A percentile compares a stretch with the other conserved stretches of the same genome.
phyloP scores from a whole-genome alignment of 805 yeast genomes.

The Cyberlindnera euphorbiiphila region DNA sequence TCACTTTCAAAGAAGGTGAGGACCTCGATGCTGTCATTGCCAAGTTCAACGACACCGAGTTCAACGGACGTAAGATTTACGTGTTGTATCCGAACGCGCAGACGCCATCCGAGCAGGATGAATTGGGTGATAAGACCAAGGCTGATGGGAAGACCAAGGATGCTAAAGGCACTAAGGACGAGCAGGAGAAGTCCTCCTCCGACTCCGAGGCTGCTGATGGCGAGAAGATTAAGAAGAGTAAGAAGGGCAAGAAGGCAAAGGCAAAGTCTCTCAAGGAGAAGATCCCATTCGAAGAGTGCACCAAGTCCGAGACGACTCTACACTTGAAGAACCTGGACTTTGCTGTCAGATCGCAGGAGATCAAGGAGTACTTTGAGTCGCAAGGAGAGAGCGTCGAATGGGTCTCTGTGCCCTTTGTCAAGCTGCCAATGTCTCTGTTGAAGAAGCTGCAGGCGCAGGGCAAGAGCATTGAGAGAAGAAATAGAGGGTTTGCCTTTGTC shows the following conservation, averaged over 20 bases:
- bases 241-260: constrained; percentile 2
- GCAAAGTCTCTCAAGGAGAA: constrained; percentile 26
- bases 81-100: constrained; percentile 50
- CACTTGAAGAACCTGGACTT: constrained; percentile 64
- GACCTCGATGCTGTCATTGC: constrained; percentile 42
- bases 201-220: constrained; percentile 14
- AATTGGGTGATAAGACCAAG: constrained; percentile 8
- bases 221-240: constrained; percentile 11
- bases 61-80: constrained; percentile 45
- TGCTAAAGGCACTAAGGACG: too few relatives aligned
- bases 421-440: constrained; percentile 40
- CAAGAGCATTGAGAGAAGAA: constrained; percentile 42
- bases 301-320: constrained; percentile 46
- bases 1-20: constrained; percentile 42
- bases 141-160: constrained; percentile 2
- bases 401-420: constrained; percentile 56
- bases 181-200: background rate
- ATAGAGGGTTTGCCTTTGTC: constrained; percentile 64
- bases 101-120: constrained; percentile 45
- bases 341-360: constrained; percentile 49
- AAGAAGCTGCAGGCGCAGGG: constrained; percentile 43
- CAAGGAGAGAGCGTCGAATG: constrained; percentile 46
- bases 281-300: constrained; percentile 35
- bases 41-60: constrained; percentile 38
- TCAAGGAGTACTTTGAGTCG: constrained; percentile 46